Conservation (phyloP, 2,329 filamentous ascomycete species). For the Ustulina deusta region DNA sequence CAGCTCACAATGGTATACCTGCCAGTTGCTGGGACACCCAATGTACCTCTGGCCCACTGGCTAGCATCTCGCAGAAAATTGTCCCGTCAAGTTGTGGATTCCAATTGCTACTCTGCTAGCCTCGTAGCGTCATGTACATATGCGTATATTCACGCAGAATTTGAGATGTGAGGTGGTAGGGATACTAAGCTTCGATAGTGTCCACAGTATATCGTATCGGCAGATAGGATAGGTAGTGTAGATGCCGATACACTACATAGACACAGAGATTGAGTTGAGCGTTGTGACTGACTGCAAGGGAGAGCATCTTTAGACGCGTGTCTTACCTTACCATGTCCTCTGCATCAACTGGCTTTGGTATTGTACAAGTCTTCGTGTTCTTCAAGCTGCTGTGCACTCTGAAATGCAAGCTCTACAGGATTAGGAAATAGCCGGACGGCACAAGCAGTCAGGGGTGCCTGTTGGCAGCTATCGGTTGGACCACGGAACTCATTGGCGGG, state of each 20-base stretch:
- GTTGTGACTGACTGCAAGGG: constrained; percentile 8
- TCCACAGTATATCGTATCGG: too few relatives aligned
- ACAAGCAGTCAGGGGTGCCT: constrained; percentile 47
- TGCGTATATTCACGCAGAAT: constrained; percentile 39
- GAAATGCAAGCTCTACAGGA: constrained; percentile 33
- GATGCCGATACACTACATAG: neutral
- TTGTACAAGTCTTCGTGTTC: constrained; percentile 40
- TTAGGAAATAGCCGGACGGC: constrained; percentile 42
- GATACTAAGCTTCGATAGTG: neutral
- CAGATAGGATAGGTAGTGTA: neutral
- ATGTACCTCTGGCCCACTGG: constrained; percentile 43
- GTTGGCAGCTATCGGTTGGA: constrained; percentile 46
- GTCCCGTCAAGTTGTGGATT: constrained; percentile 44
- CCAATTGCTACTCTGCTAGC: constrained; percentile 46
- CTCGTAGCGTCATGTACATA: too few relatives aligned
- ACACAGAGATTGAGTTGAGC: neutral
- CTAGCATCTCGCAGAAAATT: constrained; percentile 42
- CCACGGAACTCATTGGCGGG: constrained; percentile 39
- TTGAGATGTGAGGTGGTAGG: constrained; percentile 4
- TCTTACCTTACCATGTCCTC: constrained; percentile 43
- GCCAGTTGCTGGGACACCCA: constrained; percentile 52
- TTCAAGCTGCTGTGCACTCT: constrained; percentile 43
- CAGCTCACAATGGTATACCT: constrained; percentile 50
- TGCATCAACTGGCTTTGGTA: constrained; percentile 16
- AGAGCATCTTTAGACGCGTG: constrained; percentile 36